These are phyloP conservation scores for Calvatia gigantea DNA, from an alignment of 768 basidiomycete species.

Conservation along the genomic window DNA sequence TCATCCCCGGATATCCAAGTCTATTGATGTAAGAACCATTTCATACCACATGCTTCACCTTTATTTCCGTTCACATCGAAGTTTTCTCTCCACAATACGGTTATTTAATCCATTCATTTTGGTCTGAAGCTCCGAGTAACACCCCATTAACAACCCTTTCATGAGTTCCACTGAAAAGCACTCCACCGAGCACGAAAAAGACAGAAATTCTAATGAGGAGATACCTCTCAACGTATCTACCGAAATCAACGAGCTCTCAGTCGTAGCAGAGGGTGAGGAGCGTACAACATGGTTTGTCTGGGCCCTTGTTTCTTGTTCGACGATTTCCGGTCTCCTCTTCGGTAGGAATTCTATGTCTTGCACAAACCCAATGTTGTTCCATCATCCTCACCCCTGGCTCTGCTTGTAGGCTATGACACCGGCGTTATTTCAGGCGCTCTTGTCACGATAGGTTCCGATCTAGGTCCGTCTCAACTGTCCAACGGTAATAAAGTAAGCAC, in stretches of 20 bases:
- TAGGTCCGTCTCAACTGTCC: slow-evolving; percentile 54
- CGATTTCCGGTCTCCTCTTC: slow-evolving; percentile 73
- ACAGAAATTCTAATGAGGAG: neutral
- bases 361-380: neutral
- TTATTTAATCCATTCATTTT: neutral
- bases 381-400: neutral
- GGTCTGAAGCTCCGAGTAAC: neutral
- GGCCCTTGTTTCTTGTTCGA: slow-evolving; percentile 72
- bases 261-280: slow-evolving; percentile 64
- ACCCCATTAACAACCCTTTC: neutral
- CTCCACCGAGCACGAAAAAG: slow-evolving; percentile 8
- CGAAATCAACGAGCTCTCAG: slow-evolving; percentile 57
- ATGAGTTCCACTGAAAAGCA: slow-evolving; percentile 5
- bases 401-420: slow-evolving; percentile 68
- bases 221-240: slow-evolving; percentile 30
- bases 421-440: slow-evolving; percentile 81
- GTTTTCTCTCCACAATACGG: neutral
- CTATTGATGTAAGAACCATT: neutral
- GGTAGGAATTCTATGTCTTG: slow-evolving; percentile 37
- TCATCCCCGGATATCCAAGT: neutral
- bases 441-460: slow-evolving; percentile 64
- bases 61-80: neutral
- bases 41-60: neutral
- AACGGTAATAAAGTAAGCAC: slow-evolving; percentile 56
- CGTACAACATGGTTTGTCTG: slow-evolving; percentile 71